Percentiles rank a stretch among this genome's conserved stretches.
These are phyloP conservation scores for Croton setiger DNA, from an alignment of 441 rosid species.

Conservation along the genomic window DNA sequence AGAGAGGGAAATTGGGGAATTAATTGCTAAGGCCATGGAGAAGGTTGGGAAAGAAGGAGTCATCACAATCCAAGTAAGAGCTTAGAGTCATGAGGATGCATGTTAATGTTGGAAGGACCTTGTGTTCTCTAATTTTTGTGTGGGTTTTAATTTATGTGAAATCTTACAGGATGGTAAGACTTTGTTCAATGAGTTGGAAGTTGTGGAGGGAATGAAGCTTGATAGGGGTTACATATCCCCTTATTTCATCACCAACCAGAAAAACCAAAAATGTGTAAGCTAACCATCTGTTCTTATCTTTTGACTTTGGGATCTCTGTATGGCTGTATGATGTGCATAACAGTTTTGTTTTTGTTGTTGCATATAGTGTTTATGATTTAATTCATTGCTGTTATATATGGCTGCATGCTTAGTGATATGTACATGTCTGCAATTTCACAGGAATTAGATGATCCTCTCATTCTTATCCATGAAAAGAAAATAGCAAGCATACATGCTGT, in stretches of 20 bases:
- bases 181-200: constrained; percentile 73
- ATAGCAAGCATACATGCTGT: constrained; percentile 68
- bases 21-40: constrained; percentile 95
- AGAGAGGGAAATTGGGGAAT: constrained; percentile 86
- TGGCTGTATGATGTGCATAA: neutral
- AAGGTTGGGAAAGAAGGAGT: constrained; percentile 95
- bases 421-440: constrained; percentile 23
- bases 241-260: constrained; percentile 76
- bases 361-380: neutral
- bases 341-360: neutral
- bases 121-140: neutral
- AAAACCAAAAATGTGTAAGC: constrained; percentile 88
- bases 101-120: neutral
- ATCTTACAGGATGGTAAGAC: constrained; percentile 75
- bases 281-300: constrained; percentile 26
- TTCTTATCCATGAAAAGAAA: constrained; percentile 87
- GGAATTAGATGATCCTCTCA: constrained; percentile 90
- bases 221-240: constrained; percentile 93
- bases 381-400: neutral
- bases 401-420: neutral
- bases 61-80: constrained; percentile 73
- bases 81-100: neutral
- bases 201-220: constrained; percentile 90
- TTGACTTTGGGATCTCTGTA: neutral
- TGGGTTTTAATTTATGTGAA: constrained; percentile 2